These are phyloP conservation scores for Durusdinium trenchii DNA, from an alignment of 73 alveolate genomes.

Conservation along the genomic window DNA sequence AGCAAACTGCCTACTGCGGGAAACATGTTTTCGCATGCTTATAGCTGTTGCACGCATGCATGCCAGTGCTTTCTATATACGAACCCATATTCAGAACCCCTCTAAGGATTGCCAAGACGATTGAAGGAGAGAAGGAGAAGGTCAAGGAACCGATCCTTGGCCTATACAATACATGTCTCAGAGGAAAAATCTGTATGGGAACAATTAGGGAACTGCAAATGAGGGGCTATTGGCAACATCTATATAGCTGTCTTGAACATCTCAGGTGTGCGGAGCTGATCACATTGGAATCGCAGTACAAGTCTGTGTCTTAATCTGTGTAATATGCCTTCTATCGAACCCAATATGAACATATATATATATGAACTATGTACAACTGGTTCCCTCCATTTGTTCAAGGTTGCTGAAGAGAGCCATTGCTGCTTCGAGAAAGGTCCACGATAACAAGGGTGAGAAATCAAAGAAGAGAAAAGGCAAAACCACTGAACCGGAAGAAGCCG, in stretches of 20 bases:
- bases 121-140: background rate
- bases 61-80: too few relatives aligned
- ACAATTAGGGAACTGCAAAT: background rate
- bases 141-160: constrained; percentile 51
- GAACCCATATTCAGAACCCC: too few relatives aligned
- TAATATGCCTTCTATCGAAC: background rate
- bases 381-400: background rate
- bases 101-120: background rate
- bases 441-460: background rate
- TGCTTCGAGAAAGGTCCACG: background rate
- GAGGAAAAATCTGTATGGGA: background rate
- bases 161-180: background rate
- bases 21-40: too few relatives aligned
- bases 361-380: background rate
- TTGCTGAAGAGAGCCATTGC: constrained; percentile 34
- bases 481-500: background rate
- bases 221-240: background rate
- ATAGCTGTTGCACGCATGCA: too few relatives aligned
- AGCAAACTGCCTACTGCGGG: too few relatives aligned
- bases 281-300: constrained; percentile 8
- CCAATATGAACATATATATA: background rate
- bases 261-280: constrained; percentile 44
- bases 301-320: background rate
- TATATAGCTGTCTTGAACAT: background rate
- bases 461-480: background rate